Base-by-base conservation (phyloP, 2,329 filamentous ascomycete species). In the Fusarium sterilihyphosum region DNA sequence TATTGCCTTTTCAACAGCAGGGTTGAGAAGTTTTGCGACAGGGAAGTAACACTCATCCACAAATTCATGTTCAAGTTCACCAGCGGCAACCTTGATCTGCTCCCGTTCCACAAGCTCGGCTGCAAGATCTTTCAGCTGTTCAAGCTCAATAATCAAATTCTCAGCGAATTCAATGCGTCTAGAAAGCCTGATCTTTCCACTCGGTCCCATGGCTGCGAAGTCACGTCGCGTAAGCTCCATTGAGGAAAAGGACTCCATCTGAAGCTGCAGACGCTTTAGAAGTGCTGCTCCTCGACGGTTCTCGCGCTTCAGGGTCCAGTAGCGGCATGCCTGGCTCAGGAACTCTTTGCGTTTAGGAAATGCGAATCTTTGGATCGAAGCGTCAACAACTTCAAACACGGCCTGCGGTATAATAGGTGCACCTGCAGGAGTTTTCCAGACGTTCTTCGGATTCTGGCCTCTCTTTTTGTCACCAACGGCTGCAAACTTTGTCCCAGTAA, bases 241-340 rank as follows among this genome's bases (percentile, higher is more conserved):
- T 1, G 95, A 98, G 12, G 96, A 96, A 82, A 98, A 99, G 0
- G 94, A 94, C 82, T 98, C 96, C 88, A 98, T 93, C 82, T 98
- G 95, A 65, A 98, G 85, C 81, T 99, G 96, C 26, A 99, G 87
- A 41, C 96, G 91, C 84, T 98, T 98, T 68, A 99, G 88, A 63
- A 99, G 87, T 8, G 96, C 94, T 37, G 96, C 96, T 53, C 96
- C 96, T 67, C 96, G 90, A 40, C 96, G 91, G 71, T 96, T 94
- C 82, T 99, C 96, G 64, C 96, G 91, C 85, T 99, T 99, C 73
- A 99, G 84, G 0, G 96, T 98, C 96, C 96, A 99, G 83, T 98
- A 99, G 77, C 94, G 95, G 84, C 96, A 98, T 5, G 94, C 94
- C 82, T 98, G 96, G 65, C 94, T 92, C 6, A 97, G 92, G 81